Conservation (phyloP, 192 early-diverging fungal genomes). For the Linnemannia zychae region DNA sequence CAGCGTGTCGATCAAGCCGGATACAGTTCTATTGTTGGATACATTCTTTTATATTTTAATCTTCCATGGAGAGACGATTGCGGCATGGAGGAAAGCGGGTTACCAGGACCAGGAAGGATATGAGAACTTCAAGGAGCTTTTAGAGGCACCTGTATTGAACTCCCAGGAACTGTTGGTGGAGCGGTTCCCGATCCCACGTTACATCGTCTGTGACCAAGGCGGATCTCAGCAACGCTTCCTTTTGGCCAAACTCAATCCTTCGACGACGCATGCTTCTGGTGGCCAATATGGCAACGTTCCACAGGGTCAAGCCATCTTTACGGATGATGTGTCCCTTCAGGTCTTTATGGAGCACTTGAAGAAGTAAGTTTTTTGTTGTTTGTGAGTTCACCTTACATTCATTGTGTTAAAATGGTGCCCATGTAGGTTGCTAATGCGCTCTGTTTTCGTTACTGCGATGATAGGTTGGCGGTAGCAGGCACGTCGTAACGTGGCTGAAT, state of each 20-base stretch:
- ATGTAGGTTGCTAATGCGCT: background rate
- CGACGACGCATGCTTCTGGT: conserved; percentile 90
- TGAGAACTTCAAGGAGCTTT: conserved; percentile 91
- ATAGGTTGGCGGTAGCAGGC: conserved; percentile 23
- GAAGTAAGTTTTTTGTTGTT: conserved; percentile 67
- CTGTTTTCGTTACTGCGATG: background rate
- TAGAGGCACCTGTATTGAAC: conserved; percentile 92
- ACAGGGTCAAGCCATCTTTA: conserved; percentile 93
- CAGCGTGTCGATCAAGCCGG: conserved; percentile 97
- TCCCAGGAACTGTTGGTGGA: conserved; percentile 94
- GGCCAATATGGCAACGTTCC: conserved; percentile 72
- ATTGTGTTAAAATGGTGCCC: background rate
- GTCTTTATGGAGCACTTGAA: conserved; percentile 97
- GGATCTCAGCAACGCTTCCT: conserved; percentile 99
- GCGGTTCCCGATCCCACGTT: conserved; percentile 97
- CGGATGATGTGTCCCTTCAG: conserved; percentile 98
- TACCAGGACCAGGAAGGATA: conserved; percentile 97
- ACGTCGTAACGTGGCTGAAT: conserved; percentile 4
- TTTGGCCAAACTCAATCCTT: conserved; percentile 97
- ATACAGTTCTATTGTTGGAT: conserved; percentile 93
- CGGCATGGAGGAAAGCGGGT: conserved; percentile 95
- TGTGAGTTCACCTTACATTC: background rate
- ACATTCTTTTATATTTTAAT: conserved; percentile 99
- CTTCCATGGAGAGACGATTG: conserved; percentile 98
- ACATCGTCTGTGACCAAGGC: conserved; percentile 96